Percentiles rank a stretch among this genome's conserved stretches.
Conservation (phyloP, 805 yeast genomes). For the Kodamaea nitidulidarum region DNA sequence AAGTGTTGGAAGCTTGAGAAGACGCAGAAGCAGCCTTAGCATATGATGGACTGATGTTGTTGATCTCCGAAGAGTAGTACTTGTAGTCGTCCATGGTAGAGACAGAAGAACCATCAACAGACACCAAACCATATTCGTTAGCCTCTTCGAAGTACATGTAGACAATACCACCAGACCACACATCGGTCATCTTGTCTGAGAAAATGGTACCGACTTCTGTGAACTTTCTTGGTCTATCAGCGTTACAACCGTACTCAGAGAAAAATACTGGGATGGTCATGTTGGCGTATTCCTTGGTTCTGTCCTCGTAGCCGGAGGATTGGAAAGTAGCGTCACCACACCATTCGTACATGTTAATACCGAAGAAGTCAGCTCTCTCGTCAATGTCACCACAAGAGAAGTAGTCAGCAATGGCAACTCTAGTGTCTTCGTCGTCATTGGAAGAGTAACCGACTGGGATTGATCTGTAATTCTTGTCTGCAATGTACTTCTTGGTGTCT, state of each 20-base stretch:
- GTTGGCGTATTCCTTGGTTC: conserved; percentile 70
- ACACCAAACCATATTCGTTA: conserved; percentile 77
- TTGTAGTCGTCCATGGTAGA: conserved; percentile 21
- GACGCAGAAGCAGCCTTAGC: conserved; percentile 38
- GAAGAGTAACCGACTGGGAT: conserved; percentile 96
- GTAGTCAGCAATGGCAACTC: conserved; percentile 76
- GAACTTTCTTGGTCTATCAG: conserved; percentile 67
- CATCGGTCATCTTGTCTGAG: conserved; percentile 71
- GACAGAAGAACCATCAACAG: conserved; percentile 30
- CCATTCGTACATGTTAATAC: conserved; percentile 88
- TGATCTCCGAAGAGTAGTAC: conserved; percentile 33
- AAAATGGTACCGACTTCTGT: conserved; percentile 69
- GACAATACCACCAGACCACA: conserved; percentile 93
- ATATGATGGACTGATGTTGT: conserved; percentile 32
- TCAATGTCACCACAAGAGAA: conserved; percentile 73
- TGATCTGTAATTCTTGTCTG: conserved; percentile 56
- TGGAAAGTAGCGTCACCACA: conserved; percentile 63
- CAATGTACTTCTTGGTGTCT: conserved; percentile 77
- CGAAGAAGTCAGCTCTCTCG: conserved; percentile 73
- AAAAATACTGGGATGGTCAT: conserved; percentile 78
- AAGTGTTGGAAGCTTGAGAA: conserved; percentile 27
- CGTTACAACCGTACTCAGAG: conserved; percentile 87
- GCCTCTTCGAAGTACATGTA: conserved; percentile 87
- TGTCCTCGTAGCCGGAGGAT: conserved; percentile 62
- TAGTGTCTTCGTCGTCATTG: conserved; percentile 79